A percentile compares a stretch with the other conserved stretches of the same genome.
These are phyloP conservation scores for Coemansia sp. DNA, from an alignment of 192 early-diverging fungal species.

Conservation along the genomic window DNA sequence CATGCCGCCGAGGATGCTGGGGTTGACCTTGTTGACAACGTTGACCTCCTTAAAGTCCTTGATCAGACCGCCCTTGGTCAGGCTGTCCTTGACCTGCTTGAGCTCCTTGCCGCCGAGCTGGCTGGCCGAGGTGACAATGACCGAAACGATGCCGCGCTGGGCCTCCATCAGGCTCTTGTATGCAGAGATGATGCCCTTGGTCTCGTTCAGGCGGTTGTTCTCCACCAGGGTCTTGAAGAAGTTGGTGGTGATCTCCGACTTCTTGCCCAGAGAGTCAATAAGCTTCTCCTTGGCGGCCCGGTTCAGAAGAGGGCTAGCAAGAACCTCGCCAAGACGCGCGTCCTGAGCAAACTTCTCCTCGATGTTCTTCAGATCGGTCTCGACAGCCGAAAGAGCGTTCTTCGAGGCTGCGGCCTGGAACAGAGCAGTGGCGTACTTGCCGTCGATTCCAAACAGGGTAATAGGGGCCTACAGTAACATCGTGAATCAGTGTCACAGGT, in stretches of 20 bases:
- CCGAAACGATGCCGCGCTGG: conserved; percentile 79
- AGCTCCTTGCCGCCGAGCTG: conserved; percentile 67
- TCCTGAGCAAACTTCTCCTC: conserved; percentile 68
- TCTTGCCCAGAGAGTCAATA: conserved; percentile 63
- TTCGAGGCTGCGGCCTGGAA: conserved; percentile 88
- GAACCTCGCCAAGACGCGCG: conserved; percentile 60
- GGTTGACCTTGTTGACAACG: conserved; percentile 74
- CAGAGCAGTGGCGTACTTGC: conserved; percentile 96
- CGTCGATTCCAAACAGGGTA: conserved; percentile 88
- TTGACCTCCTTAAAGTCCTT: conserved; percentile 78
- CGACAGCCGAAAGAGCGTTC: conserved; percentile 74
- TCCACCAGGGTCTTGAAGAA: conserved; percentile 90
- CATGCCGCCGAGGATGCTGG: conserved; percentile 91
- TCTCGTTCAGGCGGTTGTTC: conserved; percentile 89
- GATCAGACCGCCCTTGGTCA: conserved; percentile 78
- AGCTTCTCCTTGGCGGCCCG: conserved; percentile 69
- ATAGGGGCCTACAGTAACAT: conserved; percentile 66
- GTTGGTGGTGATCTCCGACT: conserved; percentile 81
- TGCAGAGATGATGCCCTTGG: conserved; percentile 73
- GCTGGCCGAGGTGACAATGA: conserved; percentile 86
- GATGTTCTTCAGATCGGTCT: conserved; percentile 76
- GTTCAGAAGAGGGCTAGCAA: conserved; percentile 87
- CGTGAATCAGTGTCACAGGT: too few relatives aligned
- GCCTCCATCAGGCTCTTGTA: conserved; percentile 86
- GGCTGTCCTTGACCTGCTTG: conserved; percentile 67